Evolutionary conservation across 306 rosid species (phyloP), one percentile per base, ranked within the genome.

Genomic region (Carpinus viminea): DNA sequence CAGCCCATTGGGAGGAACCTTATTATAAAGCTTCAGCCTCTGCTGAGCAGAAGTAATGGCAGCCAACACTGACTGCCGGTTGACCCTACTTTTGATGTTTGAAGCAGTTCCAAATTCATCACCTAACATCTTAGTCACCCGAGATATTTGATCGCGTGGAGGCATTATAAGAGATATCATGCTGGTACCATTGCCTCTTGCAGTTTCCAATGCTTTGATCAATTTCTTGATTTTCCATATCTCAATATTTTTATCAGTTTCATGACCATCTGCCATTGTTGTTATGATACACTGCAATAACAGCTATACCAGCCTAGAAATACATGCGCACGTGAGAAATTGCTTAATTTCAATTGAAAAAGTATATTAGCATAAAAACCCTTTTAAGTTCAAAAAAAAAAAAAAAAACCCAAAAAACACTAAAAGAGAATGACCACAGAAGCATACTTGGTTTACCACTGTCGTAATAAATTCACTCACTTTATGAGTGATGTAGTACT

Each of bases 21-120:
- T 68, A 45, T 68, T 68, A 41, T 68, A 68, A 41, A 68, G 72
- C 72, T 68, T 68, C 48, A 68, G 51, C 26, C 72, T 68, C 72
- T 68, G 72, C 41, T 68, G 72, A 68, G 72, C 72, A 68, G 72
- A 68, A n/a, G 72, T 68, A 41, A 68, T 68, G 72, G 72, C 72
- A 11, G 16, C 72, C 72, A 68, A 68, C 13, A 68, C 72, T 12
- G 72, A 68, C 52, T 68, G 72, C 41, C 72, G 72, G 51, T 68
- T 68, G 51, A 68, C 72, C n/a, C 72, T 68, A 6, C 72, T 68
- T 68, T 68, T 68, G 72, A 68, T 68, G 72, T 68, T 68, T 38
- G 72, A 68, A 68, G 72, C 72, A 41, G 72, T 68, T 16, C 72
- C 72, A 68, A 38, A 68, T 18, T 68, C 72, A 68, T 68, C 72